A percentile compares a stretch with the other conserved stretches of the same genome.
phyloP scores from a whole-genome alignment of 2,329 filamentous ascomycete species.

The Parasarocladium wereldwijsianum region DNA sequence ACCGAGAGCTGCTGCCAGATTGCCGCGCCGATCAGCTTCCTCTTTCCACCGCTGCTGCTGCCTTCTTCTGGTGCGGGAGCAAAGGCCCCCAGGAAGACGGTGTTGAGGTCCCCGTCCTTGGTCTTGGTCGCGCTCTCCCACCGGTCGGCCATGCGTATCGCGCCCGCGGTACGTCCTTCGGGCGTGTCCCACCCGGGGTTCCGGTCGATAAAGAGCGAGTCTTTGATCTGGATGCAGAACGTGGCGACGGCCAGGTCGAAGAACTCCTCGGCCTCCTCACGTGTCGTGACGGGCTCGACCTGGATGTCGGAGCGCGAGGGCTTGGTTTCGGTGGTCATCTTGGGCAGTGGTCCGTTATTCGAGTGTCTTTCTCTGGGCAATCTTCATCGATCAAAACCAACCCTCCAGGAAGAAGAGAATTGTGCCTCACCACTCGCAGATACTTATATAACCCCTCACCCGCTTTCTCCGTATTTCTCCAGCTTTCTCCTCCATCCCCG shows the following conservation, averaged over 20 bases:
- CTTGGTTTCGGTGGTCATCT: too few species aligned
- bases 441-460: too few species aligned
- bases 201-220: constrained; percentile 34
- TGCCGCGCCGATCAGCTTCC: constrained; percentile 32
- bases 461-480: too few species aligned
- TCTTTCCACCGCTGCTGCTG: not conserved
- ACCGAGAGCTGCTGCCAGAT: constrained; percentile 39
- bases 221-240: constrained; percentile 35
- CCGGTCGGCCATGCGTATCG: constrained; percentile 22
- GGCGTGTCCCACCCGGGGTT: constrained; percentile 41
- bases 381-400: too few species aligned
- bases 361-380: too few species aligned
- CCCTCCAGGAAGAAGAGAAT: too few species aligned
- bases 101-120: constrained; percentile 29
- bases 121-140: constrained; percentile 25
- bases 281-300: not conserved
- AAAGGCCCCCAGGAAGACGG: constrained; percentile 38
- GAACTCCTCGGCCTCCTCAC: constrained; percentile 11
- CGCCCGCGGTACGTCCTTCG: constrained; percentile 22
- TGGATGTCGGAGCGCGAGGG: too few species aligned
- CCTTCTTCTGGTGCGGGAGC: constrained; percentile 13
- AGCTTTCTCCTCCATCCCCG: too few species aligned
- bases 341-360: too few species aligned
- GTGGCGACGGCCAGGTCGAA: constrained; percentile 14
- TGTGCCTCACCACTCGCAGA: too few species aligned